Base-by-base conservation (phyloP, 495 filamentous ascomycete genomes). In the Parachaetomium inaequale region DNA sequence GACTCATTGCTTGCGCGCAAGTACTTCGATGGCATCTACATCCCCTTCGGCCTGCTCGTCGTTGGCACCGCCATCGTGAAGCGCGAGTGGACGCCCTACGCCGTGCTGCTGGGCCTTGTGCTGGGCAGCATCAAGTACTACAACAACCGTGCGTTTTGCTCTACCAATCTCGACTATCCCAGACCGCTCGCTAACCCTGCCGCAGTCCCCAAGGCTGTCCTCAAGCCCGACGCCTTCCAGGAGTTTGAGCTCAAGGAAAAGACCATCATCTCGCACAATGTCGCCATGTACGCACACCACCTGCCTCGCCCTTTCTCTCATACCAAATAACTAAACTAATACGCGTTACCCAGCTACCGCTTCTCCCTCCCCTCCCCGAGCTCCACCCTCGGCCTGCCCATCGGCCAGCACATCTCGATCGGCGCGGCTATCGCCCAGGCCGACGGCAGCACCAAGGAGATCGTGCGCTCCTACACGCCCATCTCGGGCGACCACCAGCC, bases 341-440 rank as follows among this genome's bases (percentile, higher is more conserved):
- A 26, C 42, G 46, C 57, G 2, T 31, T 26, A 26, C 59, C 45
- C 51, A 89, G 85, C 78, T 97, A 98, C 82, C 92, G 92, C 67
- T 97, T 98, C 76, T 76, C 79, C 45, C 88, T 98, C 38, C 93
- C 93, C 52, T 74, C 81, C 59, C 78, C 86, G 23, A 87, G 80
- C 63, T 83, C 89, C 68, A 92, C 96, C 74, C 89, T 98, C 64
- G 93, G 94, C 68, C 87, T 98, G 21, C 94, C 94, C 59, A 98
- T 97, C 77, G 94, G 94, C 67, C 94, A 98, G 75, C 94, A 98
- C 79, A 96, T 98, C 79, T 96, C 93, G 63, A 89, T 98, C 71
- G 88, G 88, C 66, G 93, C 93, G 38, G 85, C 76, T 54, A 86
- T 94, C 56, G 64, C 71, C 17, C 80, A 83, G 60, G 73, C 80